Evolutionary conservation across 805 yeast species (phyloP).

Genomic region (Saccharomyces cerevisiae): DNA sequence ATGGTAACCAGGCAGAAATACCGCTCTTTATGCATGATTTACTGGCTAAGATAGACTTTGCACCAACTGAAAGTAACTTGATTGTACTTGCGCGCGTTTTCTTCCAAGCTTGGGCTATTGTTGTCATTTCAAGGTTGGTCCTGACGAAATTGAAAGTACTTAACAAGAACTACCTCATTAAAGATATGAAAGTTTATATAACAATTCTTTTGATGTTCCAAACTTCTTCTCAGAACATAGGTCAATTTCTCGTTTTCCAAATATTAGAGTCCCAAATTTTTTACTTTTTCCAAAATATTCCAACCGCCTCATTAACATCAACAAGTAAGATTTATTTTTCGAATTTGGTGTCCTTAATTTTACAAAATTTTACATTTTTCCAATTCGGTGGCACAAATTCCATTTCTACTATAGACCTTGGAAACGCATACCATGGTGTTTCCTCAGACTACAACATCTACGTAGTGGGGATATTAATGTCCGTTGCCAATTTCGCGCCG

Average conservation of each 20-base stretch:
- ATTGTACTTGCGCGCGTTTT: conserved; percentile 32
- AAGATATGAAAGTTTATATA: conserved; percentile 18
- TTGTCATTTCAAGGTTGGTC: conserved; percentile 29
- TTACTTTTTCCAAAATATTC: neutral
- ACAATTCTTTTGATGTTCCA: conserved; percentile 42
- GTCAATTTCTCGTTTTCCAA: conserved; percentile 38
- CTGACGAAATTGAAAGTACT: conserved; percentile 9
- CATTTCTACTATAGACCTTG: conserved; percentile 79
- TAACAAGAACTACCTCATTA: conserved; percentile 2
- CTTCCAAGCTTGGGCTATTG: conserved; percentile 27
- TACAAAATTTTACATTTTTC: conserved; percentile 76
- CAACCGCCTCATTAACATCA: neutral
- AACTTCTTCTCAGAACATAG: conserved; percentile 41
- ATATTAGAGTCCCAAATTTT: conserved; percentile 8
- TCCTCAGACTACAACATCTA: conserved; percentile 52
- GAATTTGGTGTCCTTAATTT: conserved; percentile 31
- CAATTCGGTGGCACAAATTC: conserved; percentile 89
- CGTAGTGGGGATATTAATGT: conserved; percentile 70
- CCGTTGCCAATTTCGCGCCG: conserved; percentile 76
- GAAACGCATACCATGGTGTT: conserved; percentile 89
- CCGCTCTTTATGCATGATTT: neutral
- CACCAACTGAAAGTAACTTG: conserved; percentile 7
- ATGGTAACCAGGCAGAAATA: conserved; percentile 36
- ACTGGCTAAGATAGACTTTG: neutral
- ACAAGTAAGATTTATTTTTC: conserved; percentile 2